Evolutionary conservation across 169 alveolate genomes (phyloP).

Genomic region (Plasmodium relictum): DNA sequence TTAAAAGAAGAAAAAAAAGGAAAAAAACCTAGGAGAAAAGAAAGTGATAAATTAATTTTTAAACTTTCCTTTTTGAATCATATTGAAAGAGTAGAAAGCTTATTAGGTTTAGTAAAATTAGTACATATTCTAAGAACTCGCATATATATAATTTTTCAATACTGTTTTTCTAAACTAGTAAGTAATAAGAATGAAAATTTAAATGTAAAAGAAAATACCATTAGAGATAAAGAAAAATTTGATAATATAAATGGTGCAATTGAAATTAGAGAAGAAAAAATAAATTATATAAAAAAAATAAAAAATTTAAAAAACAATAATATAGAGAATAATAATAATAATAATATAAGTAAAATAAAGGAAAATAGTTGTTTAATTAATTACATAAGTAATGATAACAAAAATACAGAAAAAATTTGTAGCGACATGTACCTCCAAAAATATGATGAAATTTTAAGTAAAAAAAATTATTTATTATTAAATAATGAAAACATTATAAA

Average conservation of each 20-base stretch:
- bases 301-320: background rate
- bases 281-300: background rate
- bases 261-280: background rate
- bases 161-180: background rate
- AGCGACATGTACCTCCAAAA: background rate
- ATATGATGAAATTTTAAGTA: background rate
- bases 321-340: background rate
- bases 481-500: constrained; percentile 11
- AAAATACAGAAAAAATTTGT: background rate
- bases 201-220: background rate
- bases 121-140: constrained; percentile 12
- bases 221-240: background rate
- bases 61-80: too few relatives aligned
- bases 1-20: background rate
- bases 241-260: background rate
- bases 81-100: too few relatives aligned
- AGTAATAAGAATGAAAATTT: background rate
- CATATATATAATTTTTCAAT: constrained; percentile 1
- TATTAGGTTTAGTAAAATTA: constrained; percentile 21
- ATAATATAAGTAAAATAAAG: background rate
- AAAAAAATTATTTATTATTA: background rate
- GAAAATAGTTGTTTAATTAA: background rate
- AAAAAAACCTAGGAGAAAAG: too few relatives aligned
- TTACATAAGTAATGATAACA: background rate
- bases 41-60: too few relatives aligned